These are phyloP conservation scores for Deinandra increscens DNA, from an alignment of 129 eudicot species.

Conservation along the genomic window DNA sequence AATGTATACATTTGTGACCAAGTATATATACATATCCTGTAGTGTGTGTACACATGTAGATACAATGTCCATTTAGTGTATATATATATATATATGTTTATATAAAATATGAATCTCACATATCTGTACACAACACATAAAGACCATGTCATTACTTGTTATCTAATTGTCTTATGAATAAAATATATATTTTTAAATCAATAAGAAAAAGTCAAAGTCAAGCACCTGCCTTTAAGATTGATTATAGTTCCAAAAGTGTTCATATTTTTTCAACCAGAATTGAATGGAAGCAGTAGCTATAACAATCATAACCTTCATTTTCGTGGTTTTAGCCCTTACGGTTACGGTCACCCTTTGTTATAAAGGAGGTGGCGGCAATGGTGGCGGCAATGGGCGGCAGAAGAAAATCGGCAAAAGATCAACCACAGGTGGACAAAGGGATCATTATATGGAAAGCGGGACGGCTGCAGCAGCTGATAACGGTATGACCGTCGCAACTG, in stretches of 20 bases:
- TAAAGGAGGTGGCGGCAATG: slow-evolving; percentile 13
- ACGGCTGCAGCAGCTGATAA: neutral
- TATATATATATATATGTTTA: no score
- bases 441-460: slow-evolving; percentile 14
- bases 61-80: no score
- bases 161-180: neutral
- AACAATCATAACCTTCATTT: slow-evolving; percentile 25
- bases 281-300: slow-evolving; percentile 17
- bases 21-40: no score
- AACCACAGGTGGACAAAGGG: slow-evolving; percentile 8
- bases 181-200: neutral
- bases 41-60: no score
- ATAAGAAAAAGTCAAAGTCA: slow-evolving; percentile 19
- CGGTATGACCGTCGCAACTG: neutral
- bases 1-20: no score
- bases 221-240: slow-evolving; percentile 10
- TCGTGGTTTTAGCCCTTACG: slow-evolving; percentile 20
- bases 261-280: slow-evolving; percentile 11
- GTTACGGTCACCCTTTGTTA: slow-evolving; percentile 22
- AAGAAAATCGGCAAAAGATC: slow-evolving; percentile 5
- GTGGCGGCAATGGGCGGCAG: neutral
- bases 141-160: slow-evolving; percentile 20
- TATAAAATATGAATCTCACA: no score
- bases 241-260: slow-evolving; percentile 9
- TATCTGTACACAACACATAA: slow-evolving; percentile 13